Base-by-base conservation (phyloP, 1,284 basidiomycete genomes). In the Moesziomyces aphidis region DNA sequence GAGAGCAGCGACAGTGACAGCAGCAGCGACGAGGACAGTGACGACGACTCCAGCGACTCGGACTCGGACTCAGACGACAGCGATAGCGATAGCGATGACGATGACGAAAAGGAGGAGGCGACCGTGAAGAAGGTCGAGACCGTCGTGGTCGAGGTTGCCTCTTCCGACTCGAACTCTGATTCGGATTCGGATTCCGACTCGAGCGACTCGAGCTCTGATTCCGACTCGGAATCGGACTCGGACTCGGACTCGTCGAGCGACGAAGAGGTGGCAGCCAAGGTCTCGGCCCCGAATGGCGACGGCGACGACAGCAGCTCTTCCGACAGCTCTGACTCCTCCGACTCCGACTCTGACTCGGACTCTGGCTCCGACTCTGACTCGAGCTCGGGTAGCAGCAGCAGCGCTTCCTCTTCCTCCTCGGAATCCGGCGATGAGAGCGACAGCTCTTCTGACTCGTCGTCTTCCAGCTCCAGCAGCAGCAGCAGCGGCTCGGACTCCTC, bases 1-100 rank as follows among this genome's bases (percentile, higher is more conserved):
- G 44, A 53, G 43, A 50, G 56, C 53, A 62, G 59, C 47, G 58
- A 57, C 28, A 53, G 53, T 13, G 57, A 55, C 36, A 48, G 46
- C 50, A 53, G 55, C 45, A 59, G 56, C 53, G 68, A 52, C 3
- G 57, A 64, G 36, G 55, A 55, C 17, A 71, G 68, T 45, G 58
- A 64, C 24, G 50, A 46, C 26, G 60, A 59, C 7, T 50, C 47
- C 4, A 54, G 58, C 23, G 55, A 55, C 28, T 58, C 55, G 44
- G 60, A 55, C 26, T 42, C 39, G 39, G 39, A 42, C 31, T 34
- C 31, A 1, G 31, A 34, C 31, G 60, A 61, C 28, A 55, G 50
- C 26, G 58, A 61, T 21, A 47, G 45, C 21, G 65, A 63, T 7
- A 34, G 36, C 28, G 57, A 58, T 5, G 66, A 55, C 28, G 57